Evolutionary conservation across 2,329 filamentous ascomycete species (phyloP).

Genomic region (Ilyonectria mors-panacis): DNA sequence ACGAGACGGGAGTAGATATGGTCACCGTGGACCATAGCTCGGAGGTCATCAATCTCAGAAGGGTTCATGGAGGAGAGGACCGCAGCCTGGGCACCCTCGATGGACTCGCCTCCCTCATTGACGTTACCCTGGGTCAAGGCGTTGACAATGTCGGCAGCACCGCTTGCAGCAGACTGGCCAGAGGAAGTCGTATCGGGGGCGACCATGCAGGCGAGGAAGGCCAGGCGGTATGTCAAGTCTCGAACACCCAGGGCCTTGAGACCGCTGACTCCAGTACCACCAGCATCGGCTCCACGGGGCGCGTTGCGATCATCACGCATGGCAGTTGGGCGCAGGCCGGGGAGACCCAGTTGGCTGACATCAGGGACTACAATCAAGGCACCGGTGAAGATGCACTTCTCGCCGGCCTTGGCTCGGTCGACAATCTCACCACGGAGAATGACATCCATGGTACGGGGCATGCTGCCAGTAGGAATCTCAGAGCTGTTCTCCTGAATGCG

Average conservation of each 20-base stretch:
- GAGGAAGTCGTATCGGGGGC: slow-evolving; percentile 88
- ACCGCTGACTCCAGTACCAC: slow-evolving; percentile 87
- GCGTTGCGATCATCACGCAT: slow-evolving; percentile 85
- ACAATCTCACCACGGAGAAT: slow-evolving; percentile 98
- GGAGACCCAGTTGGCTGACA: slow-evolving; percentile 93
- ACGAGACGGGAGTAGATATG: slow-evolving; percentile 96
- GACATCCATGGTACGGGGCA: slow-evolving; percentile 98
- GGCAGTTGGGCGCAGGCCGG: slow-evolving; percentile 86
- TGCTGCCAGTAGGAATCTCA: slow-evolving; percentile 97
- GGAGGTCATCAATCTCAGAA: slow-evolving; percentile 91
- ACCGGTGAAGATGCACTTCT: slow-evolving; percentile 98
- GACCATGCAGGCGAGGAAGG: slow-evolving; percentile 98
- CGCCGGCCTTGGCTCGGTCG: slow-evolving; percentile 95
- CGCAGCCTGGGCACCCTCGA: slow-evolving; percentile 89
- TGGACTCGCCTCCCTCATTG: slow-evolving; percentile 76
- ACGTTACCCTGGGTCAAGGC: slow-evolving; percentile 77
- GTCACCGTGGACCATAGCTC: slow-evolving; percentile 93
- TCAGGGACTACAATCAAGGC: slow-evolving; percentile 97
- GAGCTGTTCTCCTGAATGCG: slow-evolving; percentile 98
- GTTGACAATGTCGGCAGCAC: slow-evolving; percentile 84
- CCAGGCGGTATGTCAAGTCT: slow-evolving; percentile 93
- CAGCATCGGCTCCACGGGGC: slow-evolving; percentile 81
- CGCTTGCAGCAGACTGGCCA: slow-evolving; percentile 76
- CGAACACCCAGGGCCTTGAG: slow-evolving; percentile 94
- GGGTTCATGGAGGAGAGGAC: slow-evolving; percentile 89